Base-by-base conservation (phyloP, 371 early-diverging fungal genomes). In the Mucor saturninus region DNA sequence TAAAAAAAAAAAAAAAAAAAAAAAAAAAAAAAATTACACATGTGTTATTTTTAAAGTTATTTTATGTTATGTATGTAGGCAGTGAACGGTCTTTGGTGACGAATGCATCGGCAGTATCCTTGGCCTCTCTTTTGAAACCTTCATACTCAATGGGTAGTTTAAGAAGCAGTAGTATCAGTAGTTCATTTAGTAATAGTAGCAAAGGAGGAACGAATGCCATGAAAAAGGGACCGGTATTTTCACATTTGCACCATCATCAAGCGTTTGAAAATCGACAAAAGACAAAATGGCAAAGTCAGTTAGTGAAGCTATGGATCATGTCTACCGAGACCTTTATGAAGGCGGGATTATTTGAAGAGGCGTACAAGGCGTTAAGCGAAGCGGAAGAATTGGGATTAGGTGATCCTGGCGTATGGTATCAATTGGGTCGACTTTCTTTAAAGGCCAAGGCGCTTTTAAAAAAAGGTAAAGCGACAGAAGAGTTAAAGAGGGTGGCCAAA, bases 291-390 rank as follows among this genome's bases (percentile, higher is more conserved):
- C 61, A 69, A 10, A 62, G 55, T 35, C 52, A 73, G 5, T 40
- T 79, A 38, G 62, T 74, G 10, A 68, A 69, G 6, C 61, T 79
- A 2, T 79, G 91, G 91, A 72, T 90, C 28, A 68, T 82, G 56
- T 86, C 87, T 9, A 85, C 89, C 2, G 67, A 79, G 5, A 79
- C 84, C 2, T 91, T 85, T 58, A 77, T 86, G 40, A 70, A 75
- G 26, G 77, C 86, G 8, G 82, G 79, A 15, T 76, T 77, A 15
- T 65, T 83, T 35, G 87, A 86, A 3, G 90, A 90, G 58, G 87
- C 89, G 0, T 66, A 72, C 45, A 79, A 83, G 37, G 88, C 89
- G 0, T 67, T 86, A n/a, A 68, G 86, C 43, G 89, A 87, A 61
- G 90, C 89, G 0, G 86, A 89, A 50, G 68, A 80, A 7, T 61